Evolutionary conservation across 2,329 filamentous ascomycete genomes (phyloP).

Genomic region (Aspergillus aculeatinus): DNA sequence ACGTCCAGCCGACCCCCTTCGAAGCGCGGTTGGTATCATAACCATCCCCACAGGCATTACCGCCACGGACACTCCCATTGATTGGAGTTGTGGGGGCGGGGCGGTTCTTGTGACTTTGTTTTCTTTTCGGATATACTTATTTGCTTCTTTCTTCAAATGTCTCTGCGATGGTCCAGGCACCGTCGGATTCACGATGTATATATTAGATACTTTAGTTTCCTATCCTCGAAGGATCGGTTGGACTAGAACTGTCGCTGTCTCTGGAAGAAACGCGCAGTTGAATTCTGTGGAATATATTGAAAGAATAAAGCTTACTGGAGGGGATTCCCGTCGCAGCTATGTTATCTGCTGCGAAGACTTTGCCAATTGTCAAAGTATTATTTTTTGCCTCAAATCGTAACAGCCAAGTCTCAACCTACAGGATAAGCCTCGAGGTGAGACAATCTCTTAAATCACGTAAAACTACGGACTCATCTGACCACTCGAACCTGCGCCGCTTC

Average conservation of each 20-base stretch:
- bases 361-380: background rate
- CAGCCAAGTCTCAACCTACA: too few relatives aligned
- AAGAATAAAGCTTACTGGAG: background rate
- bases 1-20: conserved; percentile 18
- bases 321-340: background rate
- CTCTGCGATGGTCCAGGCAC: background rate
- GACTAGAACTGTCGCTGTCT: background rate
- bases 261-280: background rate
- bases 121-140: background rate
- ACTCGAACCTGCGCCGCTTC: too few relatives aligned
- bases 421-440: too few relatives aligned
- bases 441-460: too few relatives aligned
- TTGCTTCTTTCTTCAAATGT: background rate
- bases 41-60: conserved; percentile 26
- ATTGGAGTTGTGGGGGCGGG: background rate
- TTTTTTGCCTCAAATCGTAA: too few relatives aligned
- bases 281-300: background rate
- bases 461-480: too few relatives aligned
- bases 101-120: background rate
- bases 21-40: conserved; percentile 20
- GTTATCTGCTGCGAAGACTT: background rate
- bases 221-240: background rate
- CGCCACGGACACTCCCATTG: conserved; percentile 24
- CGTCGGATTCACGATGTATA: background rate
- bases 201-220: background rate